A percentile compares a stretch with the other conserved stretches of the same genome.
Evolutionary conservation across 2,329 filamentous ascomycete genomes (phyloP).

Genomic region (Sclerotinia subarctica): DNA sequence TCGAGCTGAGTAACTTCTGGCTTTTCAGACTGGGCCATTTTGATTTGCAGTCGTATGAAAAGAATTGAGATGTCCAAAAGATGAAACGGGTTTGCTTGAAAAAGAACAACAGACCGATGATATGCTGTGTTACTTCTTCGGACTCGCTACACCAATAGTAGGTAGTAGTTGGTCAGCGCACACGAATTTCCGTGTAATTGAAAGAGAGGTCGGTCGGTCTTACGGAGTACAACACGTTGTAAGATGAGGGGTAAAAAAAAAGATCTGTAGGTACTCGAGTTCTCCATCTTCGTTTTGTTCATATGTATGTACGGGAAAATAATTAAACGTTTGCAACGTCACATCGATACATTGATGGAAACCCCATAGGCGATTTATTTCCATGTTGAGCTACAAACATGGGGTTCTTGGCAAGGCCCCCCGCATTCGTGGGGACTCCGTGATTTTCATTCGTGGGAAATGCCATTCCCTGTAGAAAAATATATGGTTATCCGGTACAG

Average conservation of each 20-base stretch:
- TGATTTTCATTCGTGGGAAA: background rate
- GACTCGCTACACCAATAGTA: background rate
- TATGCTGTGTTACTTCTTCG: background rate
- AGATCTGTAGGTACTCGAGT: background rate
- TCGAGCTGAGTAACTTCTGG: background rate
- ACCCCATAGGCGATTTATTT: background rate
- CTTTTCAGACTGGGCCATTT: slow-evolving; percentile 4
- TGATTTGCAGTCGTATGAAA: background rate
- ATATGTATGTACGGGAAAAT: background rate
- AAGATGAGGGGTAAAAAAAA: background rate
- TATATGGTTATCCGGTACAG: too few relatives aligned
- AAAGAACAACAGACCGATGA: too few relatives aligned
- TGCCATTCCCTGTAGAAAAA: background rate
- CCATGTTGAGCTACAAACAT: background rate
- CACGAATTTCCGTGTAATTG: slow-evolving; percentile 22
- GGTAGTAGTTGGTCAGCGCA: background rate
- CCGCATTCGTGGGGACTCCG: slow-evolving; percentile 4
- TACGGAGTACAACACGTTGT: background rate
- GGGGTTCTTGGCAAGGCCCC: background rate
- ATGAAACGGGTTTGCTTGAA: background rate
- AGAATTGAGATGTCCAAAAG: background rate
- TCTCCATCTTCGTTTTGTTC: background rate
- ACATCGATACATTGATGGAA: background rate
- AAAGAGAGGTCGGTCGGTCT: background rate
- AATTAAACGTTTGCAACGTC: background rate